Evolutionary conservation across 345 rosid genomes (phyloP).

Genomic region (Eucalyptus pumila): DNA sequence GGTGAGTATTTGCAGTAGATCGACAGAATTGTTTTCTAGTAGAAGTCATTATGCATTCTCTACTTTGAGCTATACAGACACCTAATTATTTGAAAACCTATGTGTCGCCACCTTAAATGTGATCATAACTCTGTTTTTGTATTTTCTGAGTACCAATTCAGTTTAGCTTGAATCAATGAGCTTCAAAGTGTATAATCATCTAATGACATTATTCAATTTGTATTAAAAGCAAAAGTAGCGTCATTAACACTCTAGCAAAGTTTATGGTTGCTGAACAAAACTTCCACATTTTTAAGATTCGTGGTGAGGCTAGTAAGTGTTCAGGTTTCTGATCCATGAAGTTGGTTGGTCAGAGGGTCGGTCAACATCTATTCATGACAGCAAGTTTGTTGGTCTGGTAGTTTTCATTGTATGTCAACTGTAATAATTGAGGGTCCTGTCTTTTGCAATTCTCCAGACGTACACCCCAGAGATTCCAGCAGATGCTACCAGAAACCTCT

Average conservation of each 20-base stretch:
- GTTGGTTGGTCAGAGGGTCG: not conserved
- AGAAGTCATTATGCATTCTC: not conserved
- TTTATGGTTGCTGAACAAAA: not conserved
- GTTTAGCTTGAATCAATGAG: not conserved
- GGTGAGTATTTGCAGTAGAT: constrained; percentile 19
- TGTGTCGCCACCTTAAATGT: not conserved
- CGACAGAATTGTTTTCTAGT: not conserved
- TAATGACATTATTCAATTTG: not conserved
- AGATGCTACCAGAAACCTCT: constrained; percentile 94
- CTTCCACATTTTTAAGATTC: not conserved
- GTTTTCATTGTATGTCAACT: not conserved
- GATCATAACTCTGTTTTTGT: not conserved
- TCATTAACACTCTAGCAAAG: not conserved
- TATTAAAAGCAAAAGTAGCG: not conserved
- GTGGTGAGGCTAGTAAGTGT: not conserved
- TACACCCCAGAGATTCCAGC: constrained; percentile 87
- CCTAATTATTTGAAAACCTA: not conserved
- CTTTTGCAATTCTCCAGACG: constrained; percentile 20
- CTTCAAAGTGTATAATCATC: not conserved
- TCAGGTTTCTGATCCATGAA: not conserved
- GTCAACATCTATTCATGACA: not conserved
- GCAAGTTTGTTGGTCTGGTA: not conserved
- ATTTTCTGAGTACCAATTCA: not conserved
- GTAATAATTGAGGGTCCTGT: not conserved
- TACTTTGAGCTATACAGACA: not conserved